These are phyloP conservation scores for Lathyrus aphaca DNA, from an alignment of 306 rosid species.

Conservation along the genomic window DNA sequence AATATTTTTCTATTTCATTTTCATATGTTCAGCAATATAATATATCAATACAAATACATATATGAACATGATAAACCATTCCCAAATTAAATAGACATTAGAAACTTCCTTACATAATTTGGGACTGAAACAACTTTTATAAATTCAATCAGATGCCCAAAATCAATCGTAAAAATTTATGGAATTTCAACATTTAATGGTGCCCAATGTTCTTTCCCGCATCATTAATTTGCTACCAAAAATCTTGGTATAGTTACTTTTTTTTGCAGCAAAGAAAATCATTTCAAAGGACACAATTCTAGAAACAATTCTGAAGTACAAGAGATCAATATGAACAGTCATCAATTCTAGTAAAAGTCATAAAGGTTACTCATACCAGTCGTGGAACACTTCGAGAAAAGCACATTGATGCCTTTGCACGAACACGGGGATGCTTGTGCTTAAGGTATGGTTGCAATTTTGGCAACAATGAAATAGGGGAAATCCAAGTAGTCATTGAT, in stretches of 20 bases:
- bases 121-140: slow-evolving; percentile 14
- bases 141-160: slow-evolving; percentile 34
- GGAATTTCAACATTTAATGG: neutral
- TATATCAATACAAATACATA: slow-evolving; percentile 3
- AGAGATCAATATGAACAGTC: slow-evolving; percentile 26
- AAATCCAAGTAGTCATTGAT: slow-evolving; percentile 78
- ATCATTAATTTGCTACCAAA: slow-evolving; percentile 31
- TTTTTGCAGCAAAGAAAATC: slow-evolving; percentile 11
- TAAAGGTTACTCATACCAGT: slow-evolving; percentile 59
- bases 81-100: slow-evolving; percentile 7
- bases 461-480: slow-evolving; percentile 77
- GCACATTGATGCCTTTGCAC: slow-evolving; percentile 92
- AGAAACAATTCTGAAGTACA: neutral
- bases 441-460: slow-evolving; percentile 87
- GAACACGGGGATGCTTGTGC: slow-evolving; percentile 85
- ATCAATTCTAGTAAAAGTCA: slow-evolving; percentile 27
- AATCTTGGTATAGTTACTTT: slow-evolving; percentile 1
- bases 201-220: slow-evolving; percentile 14
- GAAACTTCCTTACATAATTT: slow-evolving; percentile 12
- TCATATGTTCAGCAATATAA: neutral
- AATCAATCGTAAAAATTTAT: slow-evolving; percentile 5
- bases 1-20: slow-evolving; percentile 19
- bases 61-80: slow-evolving; percentile 27
- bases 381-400: slow-evolving; percentile 86
- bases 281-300: neutral